Base-by-base conservation (phyloP, 2,329 filamentous ascomycete genomes). In the Fusarium domesticum region DNA sequence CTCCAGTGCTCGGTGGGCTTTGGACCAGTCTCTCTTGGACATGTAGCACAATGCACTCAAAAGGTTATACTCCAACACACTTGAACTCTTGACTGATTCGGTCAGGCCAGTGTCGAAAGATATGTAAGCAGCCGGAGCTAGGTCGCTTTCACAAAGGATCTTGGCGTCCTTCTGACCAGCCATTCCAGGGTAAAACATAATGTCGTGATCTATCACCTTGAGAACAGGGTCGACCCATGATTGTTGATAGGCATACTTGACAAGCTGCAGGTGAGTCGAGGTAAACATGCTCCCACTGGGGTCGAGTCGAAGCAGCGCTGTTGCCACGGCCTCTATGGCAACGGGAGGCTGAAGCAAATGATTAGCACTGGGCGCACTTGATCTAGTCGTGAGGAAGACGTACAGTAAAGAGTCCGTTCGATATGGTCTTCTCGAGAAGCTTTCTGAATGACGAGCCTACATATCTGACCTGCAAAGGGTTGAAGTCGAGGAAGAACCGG, bases 61-160 rank as follows among this genome's bases (percentile, higher is more conserved):
- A 5, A 85, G 64, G 54, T 86, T 84, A 61, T 89, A 89, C 60
- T 85, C 80, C 16, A 89, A 69, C 33, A 91, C 70, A 28, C 74
- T 67, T 5, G 70, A 53, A 28, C 73, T 62, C 28, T 69, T 77
- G 17, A 89, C 50, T 32, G 69, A 69, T 2, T 71, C 67, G 2
- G 80, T 81, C 35, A 89, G 74, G 1, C 79, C 77, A 1, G 76
- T 79, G 5, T 73, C 67, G 11, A 68, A 58, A 16, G 80, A 81
- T 33, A 91, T 81, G 67, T 80, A 90, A 12, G 72, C 69, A 1
- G 70, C 56, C 1, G 78, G 71, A 4, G 73, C 58, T 4, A 80
- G 64, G 14, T 54, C 59, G 31, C 63, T 48, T 42, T 79, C 76
- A 60, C 74, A 79, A 7, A 76, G 66, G 23, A 65, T 59, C 36